These are phyloP conservation scores for Penicillium sclerotigenum DNA, from an alignment of 2,329 filamentous ascomycete species.

Conservation along the genomic window DNA sequence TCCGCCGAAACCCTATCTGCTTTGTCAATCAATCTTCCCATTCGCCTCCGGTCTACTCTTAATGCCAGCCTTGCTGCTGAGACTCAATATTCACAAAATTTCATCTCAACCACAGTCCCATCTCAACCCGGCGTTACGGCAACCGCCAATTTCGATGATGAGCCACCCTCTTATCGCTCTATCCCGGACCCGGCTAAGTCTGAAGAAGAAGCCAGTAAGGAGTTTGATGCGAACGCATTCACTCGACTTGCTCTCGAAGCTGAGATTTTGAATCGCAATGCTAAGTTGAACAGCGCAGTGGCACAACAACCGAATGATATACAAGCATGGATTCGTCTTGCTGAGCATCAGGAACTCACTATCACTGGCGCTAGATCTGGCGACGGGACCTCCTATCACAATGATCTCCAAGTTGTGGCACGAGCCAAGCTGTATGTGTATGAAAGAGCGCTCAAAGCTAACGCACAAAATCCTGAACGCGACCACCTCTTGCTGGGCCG, in stretches of 20 bases:
- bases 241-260: constrained; percentile 42
- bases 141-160: constrained; percentile 39
- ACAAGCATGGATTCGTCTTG: constrained; percentile 72
- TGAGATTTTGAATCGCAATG: constrained; percentile 42
- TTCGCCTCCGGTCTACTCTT: not conserved
- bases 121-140: not conserved
- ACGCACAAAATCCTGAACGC: constrained; percentile 47
- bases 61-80: not conserved
- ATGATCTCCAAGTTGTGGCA: constrained; percentile 66
- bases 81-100: not conserved
- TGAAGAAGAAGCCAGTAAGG: constrained; percentile 45
- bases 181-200: constrained; percentile 56
- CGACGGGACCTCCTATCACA: constrained; percentile 48
- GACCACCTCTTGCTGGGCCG: constrained; percentile 64
- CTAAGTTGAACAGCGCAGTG: constrained; percentile 62
- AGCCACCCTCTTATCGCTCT: constrained; percentile 57
- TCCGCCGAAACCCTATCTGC: not conserved
- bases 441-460: constrained; percentile 67
- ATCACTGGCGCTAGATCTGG: constrained; percentile 47
- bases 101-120: not conserved
- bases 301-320: constrained; percentile 65
- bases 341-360: constrained; percentile 71
- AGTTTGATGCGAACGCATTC: constrained; percentile 38
- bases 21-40: not conserved
- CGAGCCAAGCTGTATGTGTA: constrained; percentile 79